Evolutionary conservation across 306 rosid genomes (phyloP).

Genomic region (Malus orientalis): DNA sequence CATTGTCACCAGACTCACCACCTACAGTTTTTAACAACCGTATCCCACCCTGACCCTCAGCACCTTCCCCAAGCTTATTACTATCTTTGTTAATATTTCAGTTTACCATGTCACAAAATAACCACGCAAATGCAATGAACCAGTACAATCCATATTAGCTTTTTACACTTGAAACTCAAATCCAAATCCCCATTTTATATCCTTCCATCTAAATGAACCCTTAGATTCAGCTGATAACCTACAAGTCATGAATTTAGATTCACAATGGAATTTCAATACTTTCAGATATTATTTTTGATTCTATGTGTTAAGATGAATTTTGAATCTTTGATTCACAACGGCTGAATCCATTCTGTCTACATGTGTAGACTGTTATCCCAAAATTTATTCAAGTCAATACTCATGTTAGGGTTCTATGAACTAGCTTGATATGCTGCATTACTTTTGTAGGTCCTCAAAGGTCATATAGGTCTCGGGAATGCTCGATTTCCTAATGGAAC

Average conservation of each 20-base stretch:
- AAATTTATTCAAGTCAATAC: background rate
- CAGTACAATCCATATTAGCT: background rate
- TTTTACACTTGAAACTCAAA: background rate
- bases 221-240: background rate
- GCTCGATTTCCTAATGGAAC: slow-evolving; percentile 96
- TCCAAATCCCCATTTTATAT: background rate
- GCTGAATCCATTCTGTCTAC: background rate
- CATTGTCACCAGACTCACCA: background rate
- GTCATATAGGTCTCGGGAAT: slow-evolving; percentile 86
- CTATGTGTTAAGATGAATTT: background rate
- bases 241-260: background rate
- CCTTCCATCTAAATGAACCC: background rate
- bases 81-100: background rate
- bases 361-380: background rate
- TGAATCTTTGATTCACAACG: background rate
- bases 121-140: background rate
- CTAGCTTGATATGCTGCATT: slow-evolving; percentile 24
- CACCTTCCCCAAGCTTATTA: background rate
- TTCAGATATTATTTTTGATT: background rate
- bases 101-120: background rate
- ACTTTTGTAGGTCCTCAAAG: slow-evolving; percentile 74
- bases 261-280: background rate
- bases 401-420: background rate
- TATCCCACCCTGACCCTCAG: background rate
- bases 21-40: background rate